Percentiles rank a stretch among this genome's conserved stretches.
phyloP scores from a whole-genome alignment of 2,329 filamentous ascomycete species.

The Exutisphaerella laricina region DNA sequence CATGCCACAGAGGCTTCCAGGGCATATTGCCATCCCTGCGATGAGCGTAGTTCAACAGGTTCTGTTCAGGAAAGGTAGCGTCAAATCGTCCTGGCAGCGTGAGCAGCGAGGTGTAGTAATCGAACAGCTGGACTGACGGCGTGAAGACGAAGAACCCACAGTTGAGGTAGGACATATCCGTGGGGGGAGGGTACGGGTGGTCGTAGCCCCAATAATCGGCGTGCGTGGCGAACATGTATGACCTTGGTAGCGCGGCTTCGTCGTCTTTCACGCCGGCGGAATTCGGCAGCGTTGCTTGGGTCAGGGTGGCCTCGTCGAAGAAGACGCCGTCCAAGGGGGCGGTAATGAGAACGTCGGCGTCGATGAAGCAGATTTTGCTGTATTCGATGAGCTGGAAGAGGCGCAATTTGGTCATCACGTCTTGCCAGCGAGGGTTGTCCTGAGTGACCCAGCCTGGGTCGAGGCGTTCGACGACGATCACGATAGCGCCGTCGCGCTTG shows the following conservation, averaged over 20 bases:
- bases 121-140: constrained; percentile 31
- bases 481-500: constrained; percentile 33
- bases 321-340: constrained; percentile 29
- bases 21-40: constrained; percentile 38
- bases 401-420: constrained; percentile 36
- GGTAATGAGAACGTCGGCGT: constrained; percentile 32
- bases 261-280: constrained; percentile 26
- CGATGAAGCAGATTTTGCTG: constrained; percentile 34
- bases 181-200: constrained; percentile 30
- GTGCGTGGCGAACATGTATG: constrained; percentile 38
- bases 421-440: constrained; percentile 28
- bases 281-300: constrained; percentile 26
- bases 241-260: constrained; percentile 34
- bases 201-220: constrained; percentile 31
- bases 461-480: constrained; percentile 33
- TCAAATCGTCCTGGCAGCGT: constrained; percentile 32
- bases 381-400: constrained; percentile 33
- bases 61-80: constrained; percentile 35
- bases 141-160: constrained; percentile 38
- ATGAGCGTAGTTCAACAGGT: constrained; percentile 39
- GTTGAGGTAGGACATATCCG: constrained; percentile 31
- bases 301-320: constrained; percentile 34
- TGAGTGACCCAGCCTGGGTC: constrained; percentile 30
- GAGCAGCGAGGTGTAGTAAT: constrained; percentile 35
- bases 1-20: constrained; percentile 36